Evolutionary conservation across 2,329 filamentous ascomycete species (phyloP), one percentile per base, ranked within the genome.

Genomic region (Beauveria sp.): DNA sequence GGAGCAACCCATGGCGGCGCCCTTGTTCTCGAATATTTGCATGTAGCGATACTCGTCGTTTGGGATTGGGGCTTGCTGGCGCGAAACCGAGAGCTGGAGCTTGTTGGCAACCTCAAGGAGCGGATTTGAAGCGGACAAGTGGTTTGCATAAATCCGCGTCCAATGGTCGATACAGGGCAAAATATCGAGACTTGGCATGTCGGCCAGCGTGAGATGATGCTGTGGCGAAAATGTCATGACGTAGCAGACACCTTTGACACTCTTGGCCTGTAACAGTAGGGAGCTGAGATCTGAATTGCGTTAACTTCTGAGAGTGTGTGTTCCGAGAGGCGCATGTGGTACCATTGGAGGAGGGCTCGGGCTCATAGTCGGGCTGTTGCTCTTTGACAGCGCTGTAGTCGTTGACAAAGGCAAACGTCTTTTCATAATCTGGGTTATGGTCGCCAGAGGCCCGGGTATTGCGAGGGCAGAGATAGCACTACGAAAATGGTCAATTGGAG

Each of bases 1-100:
- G 1, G 93, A 98, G 79, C 95, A 99, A 57, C 95, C 95, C 95
- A 99, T 99, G 12, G 93, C 91, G 1, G 90, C 87, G 57, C 95
- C 95, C 77, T 99, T 99, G 80, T 99, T 99, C 78, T 99, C 95
- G 65, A 99, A 99, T 66, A 99, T 98, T 73, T 99, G 95, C 93
- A 99, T 97, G 77, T 96, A 98, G 60, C 89, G 86, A 69, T 96
- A 91, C 75, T 96, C 91, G 59, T 89, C 83, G 57, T 82, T 85
- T 5, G 91, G 88, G 1, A 68, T 50, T 6, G 75, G 75, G 10
- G 73, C 71, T 14, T 70, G 70, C 6, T 75, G 72, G 20, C 65
- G 72, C 38, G 69, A 53, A 71, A 79, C 68, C 2, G 74, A 72
- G 8, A 82, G 71, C 5, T 74, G 68, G 5, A 79, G 72, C 22